phyloP scores from a whole-genome alignment of 176 grass and related monocot species.

The Alopecurus myosuroides region DNA sequence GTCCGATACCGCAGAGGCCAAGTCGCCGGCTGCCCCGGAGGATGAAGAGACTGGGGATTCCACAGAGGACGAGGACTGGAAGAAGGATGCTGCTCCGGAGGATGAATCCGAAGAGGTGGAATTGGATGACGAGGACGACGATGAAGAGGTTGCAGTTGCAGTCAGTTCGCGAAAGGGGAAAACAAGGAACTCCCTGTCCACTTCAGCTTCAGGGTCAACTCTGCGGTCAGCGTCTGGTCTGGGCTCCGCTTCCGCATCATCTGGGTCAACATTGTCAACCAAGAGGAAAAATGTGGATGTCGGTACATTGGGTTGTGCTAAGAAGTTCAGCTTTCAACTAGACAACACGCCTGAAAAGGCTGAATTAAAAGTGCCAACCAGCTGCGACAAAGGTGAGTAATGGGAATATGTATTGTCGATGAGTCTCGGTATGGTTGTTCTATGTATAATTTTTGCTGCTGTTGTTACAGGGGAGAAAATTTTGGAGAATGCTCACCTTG shows the following conservation, averaged over 20 bases:
- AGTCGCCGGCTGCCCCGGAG: constrained; percentile 18
- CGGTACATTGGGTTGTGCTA: constrained; percentile 52
- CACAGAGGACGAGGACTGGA: constrained; percentile 77
- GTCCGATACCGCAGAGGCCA: constrained; percentile 31
- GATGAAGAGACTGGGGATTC: constrained; percentile 40
- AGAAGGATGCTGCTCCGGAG: constrained; percentile 22
- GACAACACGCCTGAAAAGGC: constrained; percentile 13
- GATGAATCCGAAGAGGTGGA: constrained; percentile 73
- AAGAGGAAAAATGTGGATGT: constrained; percentile 80
- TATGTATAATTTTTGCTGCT: constrained; percentile 17
- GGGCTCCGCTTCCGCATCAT: neutral
- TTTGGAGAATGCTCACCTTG: constrained; percentile 9
- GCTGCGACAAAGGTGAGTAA: constrained; percentile 36
- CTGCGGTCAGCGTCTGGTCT: neutral
- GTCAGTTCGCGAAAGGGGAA: constrained; percentile 34
- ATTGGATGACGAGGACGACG: constrained; percentile 54
- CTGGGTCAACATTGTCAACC: constrained; percentile 8
- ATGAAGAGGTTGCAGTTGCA: constrained; percentile 41
- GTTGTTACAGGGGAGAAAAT: constrained; percentile 45
- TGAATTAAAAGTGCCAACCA: neutral
- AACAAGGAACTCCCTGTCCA: constrained; percentile 2
- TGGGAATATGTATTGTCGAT: neutral
- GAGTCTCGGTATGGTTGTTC: neutral
- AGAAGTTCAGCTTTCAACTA: constrained; percentile 68
- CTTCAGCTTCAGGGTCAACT: neutral